phyloP scores from a whole-genome alignment of 345 rosid genomes.

The Eucalyptus brandiana region DNA sequence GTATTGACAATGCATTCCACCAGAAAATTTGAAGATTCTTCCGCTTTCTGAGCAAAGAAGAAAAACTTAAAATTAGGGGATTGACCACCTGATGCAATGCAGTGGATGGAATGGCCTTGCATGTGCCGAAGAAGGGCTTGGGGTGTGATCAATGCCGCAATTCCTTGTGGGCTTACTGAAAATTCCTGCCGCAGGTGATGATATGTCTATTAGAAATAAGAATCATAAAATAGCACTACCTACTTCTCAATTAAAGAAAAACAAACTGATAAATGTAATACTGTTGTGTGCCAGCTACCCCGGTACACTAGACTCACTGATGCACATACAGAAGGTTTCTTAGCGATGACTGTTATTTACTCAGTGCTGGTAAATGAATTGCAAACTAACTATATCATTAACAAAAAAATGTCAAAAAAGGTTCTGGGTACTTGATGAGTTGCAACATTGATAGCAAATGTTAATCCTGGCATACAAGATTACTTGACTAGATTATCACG shows the following conservation, averaged over 20 bases:
- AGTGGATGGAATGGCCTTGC: slow-evolving; percentile 79
- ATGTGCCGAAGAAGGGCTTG: slow-evolving; percentile 74
- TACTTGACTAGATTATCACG: background rate
- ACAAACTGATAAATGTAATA: background rate
- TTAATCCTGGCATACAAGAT: background rate
- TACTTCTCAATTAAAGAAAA: background rate
- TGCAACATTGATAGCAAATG: background rate
- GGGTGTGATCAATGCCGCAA: slow-evolving; percentile 54
- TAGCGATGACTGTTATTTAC: background rate
- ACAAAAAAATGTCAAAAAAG: background rate
- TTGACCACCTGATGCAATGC: slow-evolving; percentile 95
- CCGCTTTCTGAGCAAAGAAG: slow-evolving; percentile 86
- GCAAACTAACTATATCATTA: background rate
- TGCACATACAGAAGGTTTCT: background rate
- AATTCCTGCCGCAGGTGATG: slow-evolving; percentile 36
- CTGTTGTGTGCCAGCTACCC: background rate
- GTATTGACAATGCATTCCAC: slow-evolving; percentile 84
- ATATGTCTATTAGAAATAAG: background rate
- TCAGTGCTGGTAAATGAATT: background rate
- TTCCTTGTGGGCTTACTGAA: slow-evolving; percentile 56
- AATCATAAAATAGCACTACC: background rate
- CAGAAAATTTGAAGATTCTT: slow-evolving; percentile 52
- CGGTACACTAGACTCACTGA: background rate
- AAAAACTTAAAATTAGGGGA: slow-evolving; percentile 85
- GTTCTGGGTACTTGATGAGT: background rate